Conservation (phyloP, 164 flowering plant genomes). For the Nymphaea colorata region DNA sequence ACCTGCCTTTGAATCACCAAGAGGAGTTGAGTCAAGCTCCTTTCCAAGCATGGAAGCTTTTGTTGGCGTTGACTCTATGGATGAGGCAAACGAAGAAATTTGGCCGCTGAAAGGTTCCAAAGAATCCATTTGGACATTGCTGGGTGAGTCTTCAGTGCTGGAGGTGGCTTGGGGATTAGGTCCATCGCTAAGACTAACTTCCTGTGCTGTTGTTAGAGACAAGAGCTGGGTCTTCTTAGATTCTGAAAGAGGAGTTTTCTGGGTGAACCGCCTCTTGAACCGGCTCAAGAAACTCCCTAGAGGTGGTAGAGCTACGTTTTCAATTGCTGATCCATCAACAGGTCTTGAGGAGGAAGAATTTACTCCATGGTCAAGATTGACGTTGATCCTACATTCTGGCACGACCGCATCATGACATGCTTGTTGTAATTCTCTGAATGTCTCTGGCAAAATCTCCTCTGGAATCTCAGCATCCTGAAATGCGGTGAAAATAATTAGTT, state of each 20-base stretch:
- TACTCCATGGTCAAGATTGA: neutral
- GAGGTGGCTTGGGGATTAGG: neutral
- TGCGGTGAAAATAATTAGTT: neutral
- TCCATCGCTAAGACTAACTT: neutral
- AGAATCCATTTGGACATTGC: neutral
- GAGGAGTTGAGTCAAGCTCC: neutral
- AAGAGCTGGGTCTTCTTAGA: conserved; percentile 10
- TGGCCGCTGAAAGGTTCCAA: neutral
- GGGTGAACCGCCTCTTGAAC: conserved; percentile 33
- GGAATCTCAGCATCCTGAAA: conserved; percentile 1
- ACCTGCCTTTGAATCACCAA: neutral
- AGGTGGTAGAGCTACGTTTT: neutral
- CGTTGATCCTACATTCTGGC: neutral
- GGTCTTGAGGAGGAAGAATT: neutral
- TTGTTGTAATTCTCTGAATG: neutral
- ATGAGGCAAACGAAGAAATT: neutral
- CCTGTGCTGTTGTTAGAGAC: neutral
- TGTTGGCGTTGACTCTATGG: neutral
- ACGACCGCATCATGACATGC: neutral
- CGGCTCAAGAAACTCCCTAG: neutral
- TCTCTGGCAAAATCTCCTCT: neutral
- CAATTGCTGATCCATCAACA: neutral
- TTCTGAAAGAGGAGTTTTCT: conserved; percentile 9
- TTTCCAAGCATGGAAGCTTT: neutral
- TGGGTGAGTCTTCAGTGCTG: neutral